Evolutionary conservation across 2,329 filamentous ascomycete genomes (phyloP).

Genomic region (Cordyceps tenuipes): DNA sequence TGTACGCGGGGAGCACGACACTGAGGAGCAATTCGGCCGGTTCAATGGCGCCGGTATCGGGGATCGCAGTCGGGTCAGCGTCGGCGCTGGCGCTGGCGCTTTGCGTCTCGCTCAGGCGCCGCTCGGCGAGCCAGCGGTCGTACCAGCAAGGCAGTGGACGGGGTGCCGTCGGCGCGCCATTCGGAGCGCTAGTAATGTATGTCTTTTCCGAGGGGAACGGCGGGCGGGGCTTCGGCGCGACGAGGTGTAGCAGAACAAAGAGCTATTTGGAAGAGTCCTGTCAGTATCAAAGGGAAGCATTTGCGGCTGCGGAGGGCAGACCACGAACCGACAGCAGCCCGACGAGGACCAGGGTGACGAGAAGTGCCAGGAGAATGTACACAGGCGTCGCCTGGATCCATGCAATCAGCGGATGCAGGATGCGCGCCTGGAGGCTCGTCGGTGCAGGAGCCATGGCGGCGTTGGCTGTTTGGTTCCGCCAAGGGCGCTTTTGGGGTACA

Average conservation of each 20-base stretch:
- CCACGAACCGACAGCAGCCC: slow-evolving; percentile 31
- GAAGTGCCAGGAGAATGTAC: slow-evolving; percentile 29
- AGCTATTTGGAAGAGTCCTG: slow-evolving; percentile 27
- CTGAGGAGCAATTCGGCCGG: slow-evolving; percentile 77
- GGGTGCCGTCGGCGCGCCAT: slow-evolving; percentile 30
- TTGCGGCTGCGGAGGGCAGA: not conserved
- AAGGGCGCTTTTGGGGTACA: not conserved
- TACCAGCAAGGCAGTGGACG: slow-evolving; percentile 76
- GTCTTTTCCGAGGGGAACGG: slow-evolving; percentile 72
- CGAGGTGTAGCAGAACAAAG: slow-evolving; percentile 60
- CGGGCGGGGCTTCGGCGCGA: slow-evolving; percentile 73
- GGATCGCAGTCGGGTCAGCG: slow-evolving; percentile 20
- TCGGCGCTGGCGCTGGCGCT: slow-evolving; percentile 12
- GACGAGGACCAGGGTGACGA: slow-evolving; percentile 25
- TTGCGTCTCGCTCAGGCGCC: slow-evolving; percentile 39
- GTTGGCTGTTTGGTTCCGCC: not conserved
- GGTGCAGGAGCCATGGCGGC: slow-evolving; percentile 14
- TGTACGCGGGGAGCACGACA: slow-evolving; percentile 90
- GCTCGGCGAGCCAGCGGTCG: slow-evolving; percentile 61
- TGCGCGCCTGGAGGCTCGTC: slow-evolving; percentile 25
- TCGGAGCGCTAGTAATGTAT: slow-evolving; percentile 66
- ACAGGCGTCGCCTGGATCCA: slow-evolving; percentile 31
- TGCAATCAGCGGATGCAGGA: slow-evolving; percentile 27
- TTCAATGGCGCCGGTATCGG: slow-evolving; percentile 54
- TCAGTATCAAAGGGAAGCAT: not conserved